Percentiles rank a stretch among this genome's conserved stretches.
These are phyloP conservation scores for Penicillium crystallinum DNA, from an alignment of 495 filamentous ascomycete genomes.

Conservation along the genomic window DNA sequence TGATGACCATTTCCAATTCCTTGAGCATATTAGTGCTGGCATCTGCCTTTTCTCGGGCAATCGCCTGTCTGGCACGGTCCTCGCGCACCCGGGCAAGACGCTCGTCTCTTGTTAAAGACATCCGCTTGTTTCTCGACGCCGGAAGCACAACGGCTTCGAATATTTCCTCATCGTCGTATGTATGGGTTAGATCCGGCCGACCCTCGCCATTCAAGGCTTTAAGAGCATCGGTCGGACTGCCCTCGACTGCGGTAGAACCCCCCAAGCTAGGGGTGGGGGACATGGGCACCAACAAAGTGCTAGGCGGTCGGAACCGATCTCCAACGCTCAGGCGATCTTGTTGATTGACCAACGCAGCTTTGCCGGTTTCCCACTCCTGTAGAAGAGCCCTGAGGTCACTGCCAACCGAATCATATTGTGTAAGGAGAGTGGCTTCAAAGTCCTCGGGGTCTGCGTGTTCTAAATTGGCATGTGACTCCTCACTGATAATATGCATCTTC, in stretches of 20 bases:
- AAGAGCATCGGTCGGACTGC: constrained; percentile 69
- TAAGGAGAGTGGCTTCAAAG: constrained; percentile 67
- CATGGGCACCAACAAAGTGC: constrained; percentile 62
- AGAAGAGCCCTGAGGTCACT: constrained; percentile 75
- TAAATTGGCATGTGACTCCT: constrained; percentile 75
- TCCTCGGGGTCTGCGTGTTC: constrained; percentile 64
- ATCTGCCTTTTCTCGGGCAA: constrained; percentile 63
- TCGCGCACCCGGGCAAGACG: constrained; percentile 84
- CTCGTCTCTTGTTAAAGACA: constrained; percentile 77
- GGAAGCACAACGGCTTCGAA: constrained; percentile 86
- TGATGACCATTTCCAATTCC: constrained; percentile 86
- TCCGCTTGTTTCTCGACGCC: constrained; percentile 51
- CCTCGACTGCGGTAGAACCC: constrained; percentile 81
- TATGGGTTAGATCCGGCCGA: constrained; percentile 30
- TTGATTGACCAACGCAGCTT: constrained; percentile 64
- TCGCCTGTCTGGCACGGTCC: constrained; percentile 67
- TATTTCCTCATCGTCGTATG: constrained; percentile 61
- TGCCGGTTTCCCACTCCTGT: constrained; percentile 89
- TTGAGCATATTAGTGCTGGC: constrained; percentile 83
- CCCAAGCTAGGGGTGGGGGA: constrained; percentile 78
- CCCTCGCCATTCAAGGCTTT: constrained; percentile 66
- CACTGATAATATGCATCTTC: constrained; percentile 86
- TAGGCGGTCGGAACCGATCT: constrained; percentile 65
- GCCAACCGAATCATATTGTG: constrained; percentile 93
- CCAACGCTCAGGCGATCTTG: constrained; percentile 50